Evolutionary conservation across 148 eudicot species (phyloP).

Genomic region (Heliosperma pusillum): DNA sequence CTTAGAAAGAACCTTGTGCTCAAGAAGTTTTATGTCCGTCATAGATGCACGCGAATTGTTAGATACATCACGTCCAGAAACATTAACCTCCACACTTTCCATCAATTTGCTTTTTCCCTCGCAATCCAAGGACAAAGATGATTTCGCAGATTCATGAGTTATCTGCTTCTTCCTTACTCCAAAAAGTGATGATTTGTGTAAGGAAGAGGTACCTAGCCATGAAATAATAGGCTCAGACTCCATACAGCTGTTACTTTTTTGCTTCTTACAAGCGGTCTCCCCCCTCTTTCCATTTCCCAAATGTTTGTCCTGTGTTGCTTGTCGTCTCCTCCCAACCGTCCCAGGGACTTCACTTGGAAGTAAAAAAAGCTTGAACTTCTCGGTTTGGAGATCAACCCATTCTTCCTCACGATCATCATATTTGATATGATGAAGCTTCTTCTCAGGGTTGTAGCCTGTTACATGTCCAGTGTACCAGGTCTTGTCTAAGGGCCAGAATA

Average conservation of each 20-base stretch:
- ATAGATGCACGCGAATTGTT: slow-evolving; percentile 26
- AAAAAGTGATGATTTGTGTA: slow-evolving; percentile 44
- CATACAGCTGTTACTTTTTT: slow-evolving; percentile 29
- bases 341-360: slow-evolving; percentile 75
- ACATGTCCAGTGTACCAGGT: slow-evolving; percentile 89
- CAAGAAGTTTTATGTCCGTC: slow-evolving; percentile 21
- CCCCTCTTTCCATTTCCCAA: slow-evolving; percentile 20
- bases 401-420: slow-evolving; percentile 94
- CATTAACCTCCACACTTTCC: slow-evolving; percentile 26
- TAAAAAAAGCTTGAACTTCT: slow-evolving; percentile 81
- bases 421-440: slow-evolving; percentile 72
- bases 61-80: slow-evolving; percentile 28
- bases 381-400: slow-evolving; percentile 76
- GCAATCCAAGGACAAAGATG: slow-evolving; percentile 31
- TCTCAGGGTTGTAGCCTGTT: slow-evolving; percentile 57
- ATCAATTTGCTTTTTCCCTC: slow-evolving; percentile 29
- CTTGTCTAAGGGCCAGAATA: slow-evolving; percentile 93
- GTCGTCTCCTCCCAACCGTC: slow-evolving; percentile 32
- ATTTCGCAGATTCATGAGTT: slow-evolving; percentile 27
- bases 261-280: slow-evolving; percentile 31
- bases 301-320: slow-evolving; percentile 21
- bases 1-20: slow-evolving; percentile 24
- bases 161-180: slow-evolving; percentile 46
- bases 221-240: slow-evolving; percentile 88
- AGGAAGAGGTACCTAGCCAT: slow-evolving; percentile 71